Conservation (phyloP, 805 yeast species). For the Candida railenensis region DNA sequence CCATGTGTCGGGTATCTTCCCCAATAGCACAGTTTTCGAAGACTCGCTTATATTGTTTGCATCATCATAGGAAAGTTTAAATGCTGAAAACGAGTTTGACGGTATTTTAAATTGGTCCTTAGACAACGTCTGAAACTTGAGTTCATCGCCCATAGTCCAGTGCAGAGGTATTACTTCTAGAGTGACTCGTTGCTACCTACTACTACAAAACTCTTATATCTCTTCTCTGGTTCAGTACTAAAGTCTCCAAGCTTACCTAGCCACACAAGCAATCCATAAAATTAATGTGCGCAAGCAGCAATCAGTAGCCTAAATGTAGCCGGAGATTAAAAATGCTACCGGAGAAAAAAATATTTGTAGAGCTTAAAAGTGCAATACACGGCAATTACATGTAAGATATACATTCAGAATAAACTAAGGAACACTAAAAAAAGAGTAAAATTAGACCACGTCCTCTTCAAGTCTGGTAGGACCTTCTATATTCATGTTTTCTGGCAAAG, state of each 20-base stretch:
- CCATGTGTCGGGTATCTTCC: conserved; percentile 62
- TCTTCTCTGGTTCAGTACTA: no score
- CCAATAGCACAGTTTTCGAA: conserved; percentile 51
- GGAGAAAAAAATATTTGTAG: background rate
- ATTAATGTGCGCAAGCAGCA: no score
- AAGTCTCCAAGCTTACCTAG: no score
- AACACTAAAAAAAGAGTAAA: background rate
- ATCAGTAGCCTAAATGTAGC: no score
- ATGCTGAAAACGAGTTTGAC: conserved; percentile 57
- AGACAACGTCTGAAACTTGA: conserved; percentile 1
- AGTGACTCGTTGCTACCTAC: no score
- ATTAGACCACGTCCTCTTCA: conserved; percentile 39
- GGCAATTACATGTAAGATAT: background rate
- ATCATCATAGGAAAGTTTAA: conserved; percentile 53
- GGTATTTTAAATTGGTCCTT: conserved; percentile 36
- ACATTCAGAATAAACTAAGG: background rate
- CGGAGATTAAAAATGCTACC: background rate
- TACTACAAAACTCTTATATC: no score
- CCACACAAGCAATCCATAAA: no score
- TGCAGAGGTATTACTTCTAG: background rate
- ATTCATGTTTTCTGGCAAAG: conserved; percentile 81
- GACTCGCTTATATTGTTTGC: conserved; percentile 47
- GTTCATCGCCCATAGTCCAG: background rate
- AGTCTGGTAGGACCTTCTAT: conserved; percentile 41
- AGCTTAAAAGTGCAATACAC: background rate